phyloP scores from a whole-genome alignment of 345 rosid species.

The Eutrema yunnanense region DNA sequence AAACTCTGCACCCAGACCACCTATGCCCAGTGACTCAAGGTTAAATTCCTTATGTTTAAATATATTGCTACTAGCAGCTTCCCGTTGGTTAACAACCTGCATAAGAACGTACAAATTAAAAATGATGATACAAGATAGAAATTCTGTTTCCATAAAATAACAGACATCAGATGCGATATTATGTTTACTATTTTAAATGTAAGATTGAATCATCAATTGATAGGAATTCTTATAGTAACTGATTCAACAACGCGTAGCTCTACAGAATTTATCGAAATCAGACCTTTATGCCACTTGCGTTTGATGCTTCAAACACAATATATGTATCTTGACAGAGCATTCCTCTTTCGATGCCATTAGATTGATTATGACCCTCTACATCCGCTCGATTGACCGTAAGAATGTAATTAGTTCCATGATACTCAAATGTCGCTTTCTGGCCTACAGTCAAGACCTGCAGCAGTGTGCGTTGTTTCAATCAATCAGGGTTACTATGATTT shows the following conservation, averaged over 20 bases:
- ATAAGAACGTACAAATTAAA: constrained; percentile 5
- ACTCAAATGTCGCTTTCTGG: constrained; percentile 81
- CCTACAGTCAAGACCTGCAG: constrained; percentile 88
- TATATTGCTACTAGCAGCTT: constrained; percentile 92
- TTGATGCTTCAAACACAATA: constrained; percentile 81
- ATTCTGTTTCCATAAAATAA: not conserved
- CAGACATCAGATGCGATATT: not conserved
- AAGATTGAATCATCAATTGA: not conserved
- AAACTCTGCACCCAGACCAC: constrained; percentile 98
- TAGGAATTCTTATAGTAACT: not conserved
- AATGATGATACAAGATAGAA: constrained; percentile 10
- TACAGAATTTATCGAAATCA: constrained; percentile 1
- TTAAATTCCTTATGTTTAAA: constrained; percentile 95
- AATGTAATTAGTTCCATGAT: constrained; percentile 86
- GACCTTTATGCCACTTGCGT: constrained; percentile 92
- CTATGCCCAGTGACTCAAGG: constrained; percentile 92
- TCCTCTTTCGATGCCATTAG: constrained; percentile 74
- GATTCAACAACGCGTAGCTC: not conserved
- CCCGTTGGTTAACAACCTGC: constrained; percentile 95
- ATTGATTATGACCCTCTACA: constrained; percentile 60
- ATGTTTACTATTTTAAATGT: not conserved
- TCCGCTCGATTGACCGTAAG: constrained; percentile 76
- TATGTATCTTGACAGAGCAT: constrained; percentile 69
- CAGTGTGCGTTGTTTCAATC: constrained; percentile 1
- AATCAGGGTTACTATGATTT: not conserved